phyloP scores from a whole-genome alignment of 140 eudicot species.

The Artemisia princeps region DNA sequence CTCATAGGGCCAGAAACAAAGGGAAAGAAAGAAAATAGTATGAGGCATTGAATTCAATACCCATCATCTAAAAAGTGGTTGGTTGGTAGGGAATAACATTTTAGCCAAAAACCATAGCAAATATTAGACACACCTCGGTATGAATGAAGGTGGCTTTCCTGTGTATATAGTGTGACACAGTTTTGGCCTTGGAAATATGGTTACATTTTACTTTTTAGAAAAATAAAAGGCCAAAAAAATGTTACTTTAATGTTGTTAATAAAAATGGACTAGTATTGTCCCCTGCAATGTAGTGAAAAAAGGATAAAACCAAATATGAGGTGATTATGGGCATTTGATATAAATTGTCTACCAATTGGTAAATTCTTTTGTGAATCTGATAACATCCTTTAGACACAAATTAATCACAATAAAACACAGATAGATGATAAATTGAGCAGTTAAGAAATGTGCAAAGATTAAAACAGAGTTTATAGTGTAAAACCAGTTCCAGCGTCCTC shows the following conservation, averaged over 20 bases:
- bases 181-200: slow-evolving; percentile 33
- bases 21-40: slow-evolving; percentile 27
- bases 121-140: slow-evolving; percentile 1
- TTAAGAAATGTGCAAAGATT: neutral
- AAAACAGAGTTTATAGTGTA: neutral
- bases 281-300: slow-evolving; percentile 14
- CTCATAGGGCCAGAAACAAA: slow-evolving; percentile 30
- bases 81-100: slow-evolving; percentile 36
- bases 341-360: neutral
- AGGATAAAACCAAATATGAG: neutral
- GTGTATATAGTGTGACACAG: slow-evolving; percentile 29
- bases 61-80: slow-evolving; percentile 26
- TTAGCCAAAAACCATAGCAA: slow-evolving; percentile 2
- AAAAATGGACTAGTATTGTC: slow-evolving; percentile 1
- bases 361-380: neutral
- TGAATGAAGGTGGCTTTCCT: slow-evolving; percentile 30
- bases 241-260: slow-evolving; percentile 6
- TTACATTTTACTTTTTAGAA: slow-evolving; percentile 21
- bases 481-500: neutral
- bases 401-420: neutral
- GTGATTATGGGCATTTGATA: slow-evolving; percentile 1
- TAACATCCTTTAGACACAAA: neutral
- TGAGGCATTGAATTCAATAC: slow-evolving; percentile 34
- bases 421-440: neutral
- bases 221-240: slow-evolving; percentile 20